A percentile compares a stretch with the other conserved stretches of the same genome.
Conservation (phyloP, 179 eudicot species). For the Amaranthus tricolor region DNA sequence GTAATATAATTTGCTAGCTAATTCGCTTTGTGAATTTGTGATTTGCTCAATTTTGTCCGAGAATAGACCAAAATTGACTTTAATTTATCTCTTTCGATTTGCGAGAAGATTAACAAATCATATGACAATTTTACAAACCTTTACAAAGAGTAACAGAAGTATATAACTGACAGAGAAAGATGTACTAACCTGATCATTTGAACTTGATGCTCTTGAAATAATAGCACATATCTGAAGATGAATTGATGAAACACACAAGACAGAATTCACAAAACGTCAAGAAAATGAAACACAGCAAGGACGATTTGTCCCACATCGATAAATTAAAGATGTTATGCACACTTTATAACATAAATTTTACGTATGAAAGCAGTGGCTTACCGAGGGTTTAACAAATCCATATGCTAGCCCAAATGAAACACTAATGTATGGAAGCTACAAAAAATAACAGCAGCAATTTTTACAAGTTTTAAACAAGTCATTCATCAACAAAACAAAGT, state of each 20-base stretch:
- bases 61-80: too few relatives aligned
- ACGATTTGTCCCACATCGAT: too few relatives aligned
- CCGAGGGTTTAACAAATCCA: conserved; percentile 68
- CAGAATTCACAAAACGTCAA: background rate
- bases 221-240: conserved; percentile 71
- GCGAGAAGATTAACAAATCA: too few relatives aligned
- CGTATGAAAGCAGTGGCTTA: conserved; percentile 35
- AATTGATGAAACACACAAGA: conserved; percentile 8
- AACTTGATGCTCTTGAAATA: conserved; percentile 69
- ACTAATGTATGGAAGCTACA: conserved; percentile 76
- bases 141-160: too few relatives aligned
- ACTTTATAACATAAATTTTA: background rate
- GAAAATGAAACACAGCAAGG: background rate
- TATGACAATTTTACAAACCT: too few relatives aligned
- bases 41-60: too few relatives aligned
- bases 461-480: background rate
- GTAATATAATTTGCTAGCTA: too few relatives aligned
- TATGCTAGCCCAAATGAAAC: conserved; percentile 73
- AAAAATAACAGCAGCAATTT: conserved; percentile 5
- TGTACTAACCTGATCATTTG: conserved; percentile 69
- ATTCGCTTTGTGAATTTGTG: too few relatives aligned
- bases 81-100: too few relatives aligned
- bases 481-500: background rate
- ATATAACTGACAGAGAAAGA: too few relatives aligned
- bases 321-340: too few relatives aligned